Conservation (phyloP, 805 yeast species). For the Suhomyces pyralidae region DNA sequence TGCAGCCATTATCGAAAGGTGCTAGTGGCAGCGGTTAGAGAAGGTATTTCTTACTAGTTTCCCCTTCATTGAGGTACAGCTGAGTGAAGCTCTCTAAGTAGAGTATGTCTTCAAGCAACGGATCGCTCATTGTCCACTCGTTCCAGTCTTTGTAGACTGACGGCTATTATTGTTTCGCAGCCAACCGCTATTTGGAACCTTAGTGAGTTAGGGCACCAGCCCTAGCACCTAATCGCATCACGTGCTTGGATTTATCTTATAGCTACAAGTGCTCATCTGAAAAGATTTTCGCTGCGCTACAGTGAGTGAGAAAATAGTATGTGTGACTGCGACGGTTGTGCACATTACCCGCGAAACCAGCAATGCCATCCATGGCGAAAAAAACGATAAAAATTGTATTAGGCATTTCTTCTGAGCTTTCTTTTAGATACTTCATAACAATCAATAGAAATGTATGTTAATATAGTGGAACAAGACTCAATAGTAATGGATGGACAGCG, state of each 20-base stretch:
- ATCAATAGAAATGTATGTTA: slow-evolving; percentile 14
- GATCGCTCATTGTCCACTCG: background rate
- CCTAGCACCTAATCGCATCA: background rate
- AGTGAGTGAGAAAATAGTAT: background rate
- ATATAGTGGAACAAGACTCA: background rate
- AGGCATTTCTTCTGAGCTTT: slow-evolving; percentile 7
- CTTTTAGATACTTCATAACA: slow-evolving; percentile 11
- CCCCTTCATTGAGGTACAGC: background rate
- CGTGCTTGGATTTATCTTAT: no score
- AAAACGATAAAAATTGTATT: slow-evolving; percentile 5
- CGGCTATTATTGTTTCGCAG: background rate
- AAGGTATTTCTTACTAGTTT: background rate
- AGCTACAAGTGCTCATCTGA: background rate
- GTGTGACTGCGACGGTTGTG: slow-evolving; percentile 2
- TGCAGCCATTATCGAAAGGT: background rate
- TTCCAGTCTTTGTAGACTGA: background rate
- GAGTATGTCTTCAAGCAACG: background rate
- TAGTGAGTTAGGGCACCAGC: slow-evolving; percentile 1
- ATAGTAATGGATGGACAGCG: background rate
- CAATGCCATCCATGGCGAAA: slow-evolving; percentile 4
- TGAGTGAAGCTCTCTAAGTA: background rate
- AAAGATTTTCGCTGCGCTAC: slow-evolving; percentile 4
- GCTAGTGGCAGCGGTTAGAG: background rate
- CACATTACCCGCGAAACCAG: slow-evolving; percentile 1
- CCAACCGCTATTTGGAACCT: background rate